Base-by-base conservation (phyloP, 192 early-diverging fungal species). In the Diversispora epigaea region DNA sequence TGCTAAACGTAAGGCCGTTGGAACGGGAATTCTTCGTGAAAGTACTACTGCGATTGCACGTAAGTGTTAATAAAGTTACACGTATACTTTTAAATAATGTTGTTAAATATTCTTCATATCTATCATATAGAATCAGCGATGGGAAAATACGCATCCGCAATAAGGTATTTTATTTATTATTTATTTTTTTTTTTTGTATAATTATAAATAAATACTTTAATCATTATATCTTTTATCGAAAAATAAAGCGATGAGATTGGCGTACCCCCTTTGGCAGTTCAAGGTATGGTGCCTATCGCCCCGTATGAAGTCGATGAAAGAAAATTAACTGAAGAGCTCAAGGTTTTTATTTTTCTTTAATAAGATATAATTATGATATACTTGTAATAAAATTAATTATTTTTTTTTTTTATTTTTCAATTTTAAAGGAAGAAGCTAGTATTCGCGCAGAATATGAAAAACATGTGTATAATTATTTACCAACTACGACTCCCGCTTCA, bases 291-390 rank as follows among this genome's bases (percentile, higher is more conserved):
- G n/a, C n/a, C 32, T 17, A 6, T 14, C 4, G 52, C 69, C 5
- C 54, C n/a, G 2, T 17, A 56, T 43, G 32, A 50, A 12, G 41
- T 71, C 21, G 25, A 71, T 57, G 52, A 71, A 14, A 1, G 15
- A 17, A 32, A 71, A 71, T 44, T 71, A 9, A 54, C 39, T 8
- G 21, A 57, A 43, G 69, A 71, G n/a, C 41, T 71, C 17, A 71
- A 71, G 54, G 69, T 71, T 41, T 22, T 17, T 22, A 4, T 10
- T 50, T 32, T 32, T 32, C 2, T 32, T 32, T 32, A 32, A 32
- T 32, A 32, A n/a, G 25, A 32, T 32, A 32, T 40, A 65, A 49
- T 6, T 12, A 22, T 54, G n/a, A 50, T 68, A 50, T 0, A 32
- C 11, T 47, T 22, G 32, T 49, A 17, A 46, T 14, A 22, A 21